These are phyloP conservation scores for Megacollybia platyphylla DNA, from an alignment of 1,284 basidiomycete genomes.

Conservation along the genomic window DNA sequence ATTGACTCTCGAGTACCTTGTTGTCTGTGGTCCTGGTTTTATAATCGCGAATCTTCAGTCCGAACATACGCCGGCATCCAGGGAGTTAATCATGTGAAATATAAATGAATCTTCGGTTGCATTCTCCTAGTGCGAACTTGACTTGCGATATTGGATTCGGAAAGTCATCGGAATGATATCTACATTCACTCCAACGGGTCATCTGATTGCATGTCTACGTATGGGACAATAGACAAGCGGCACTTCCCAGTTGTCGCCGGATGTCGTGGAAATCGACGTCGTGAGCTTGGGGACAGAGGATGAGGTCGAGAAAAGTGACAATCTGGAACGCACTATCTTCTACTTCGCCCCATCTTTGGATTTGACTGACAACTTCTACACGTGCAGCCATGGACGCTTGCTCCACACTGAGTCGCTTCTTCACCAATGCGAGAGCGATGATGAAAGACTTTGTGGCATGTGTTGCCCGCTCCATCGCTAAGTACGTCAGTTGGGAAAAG, in stretches of 20 bases:
- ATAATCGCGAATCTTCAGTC: neutral
- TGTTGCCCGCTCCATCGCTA: constrained; percentile 87
- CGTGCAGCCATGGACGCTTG: constrained; percentile 78
- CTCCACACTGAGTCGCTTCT: constrained; percentile 66
- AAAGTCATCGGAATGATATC: too few relatives aligned
- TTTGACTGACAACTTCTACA: constrained; percentile 93
- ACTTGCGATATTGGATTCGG: neutral
- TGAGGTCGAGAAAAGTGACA: neutral
- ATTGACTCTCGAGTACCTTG: constrained; percentile 1
- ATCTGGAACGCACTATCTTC: constrained; percentile 76
- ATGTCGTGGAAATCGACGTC: constrained; percentile 96
- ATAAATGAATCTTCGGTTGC: neutral
- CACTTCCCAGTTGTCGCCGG: constrained; percentile 78
- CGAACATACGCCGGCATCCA: too few relatives aligned
- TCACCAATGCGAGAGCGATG: constrained; percentile 77
- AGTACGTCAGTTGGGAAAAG: constrained; percentile 2
- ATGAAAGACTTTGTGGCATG: constrained; percentile 89
- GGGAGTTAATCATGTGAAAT: too few relatives aligned
- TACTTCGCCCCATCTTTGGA: constrained; percentile 95
- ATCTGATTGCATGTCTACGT: too few relatives aligned
- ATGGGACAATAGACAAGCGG: constrained; percentile 29
- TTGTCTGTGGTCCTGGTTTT: neutral
- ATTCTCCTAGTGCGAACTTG: neutral
- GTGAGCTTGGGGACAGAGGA: constrained; percentile 47
- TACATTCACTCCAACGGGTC: too few relatives aligned